Base-by-base conservation (phyloP, 768 basidiomycete species). In the Psilocybe cubensis region DNA sequence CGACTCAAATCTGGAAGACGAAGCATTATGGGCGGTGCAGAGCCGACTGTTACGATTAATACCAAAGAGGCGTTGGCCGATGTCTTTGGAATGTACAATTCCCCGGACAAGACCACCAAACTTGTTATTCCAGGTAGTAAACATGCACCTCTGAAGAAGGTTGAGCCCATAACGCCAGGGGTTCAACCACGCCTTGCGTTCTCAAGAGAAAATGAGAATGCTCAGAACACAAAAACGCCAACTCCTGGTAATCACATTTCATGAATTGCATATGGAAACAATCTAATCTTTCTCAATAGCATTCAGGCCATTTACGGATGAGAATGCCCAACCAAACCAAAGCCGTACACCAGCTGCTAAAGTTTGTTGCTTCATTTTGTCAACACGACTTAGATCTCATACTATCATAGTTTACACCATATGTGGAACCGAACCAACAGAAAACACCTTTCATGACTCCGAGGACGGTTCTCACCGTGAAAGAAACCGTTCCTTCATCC, bases 61-160 rank as follows among this genome's bases (percentile, higher is more conserved):
- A 99, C 97, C 25, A 96, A 94, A 70, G 92, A 94, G 61, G 97
- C 97, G 3, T 80, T 97, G 29, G 91, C 86, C 11, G 94, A 98
- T 67, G 94, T 98, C 40, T 94, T 96, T 74, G 90, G 88, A 51
- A 94, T 98, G 89, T 98, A 95, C 70, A 96, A 97, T 70, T 92
- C 91, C 8, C 91, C 91, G 2, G 91, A 92, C 59, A 91, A 87
- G 73, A 88, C 88, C 0, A 78, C 79, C 43, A 84, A 81, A 49
- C 71, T 80, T 23, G 63, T 76, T 14, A 68, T 78, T 3, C 81
- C 83, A 4, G 88, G 89, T 21, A 89, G 85, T 63, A 91, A 90
- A 66, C 83, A 91, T 66, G 88, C 87, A 0, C 88, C 88, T 28
- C 75, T 90, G 28, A 83, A 79, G 69, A 87, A 83, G 66, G 74